phyloP scores from a whole-genome alignment of 2,329 filamentous ascomycete genomes.

The Thermoascus crustaceus region DNA sequence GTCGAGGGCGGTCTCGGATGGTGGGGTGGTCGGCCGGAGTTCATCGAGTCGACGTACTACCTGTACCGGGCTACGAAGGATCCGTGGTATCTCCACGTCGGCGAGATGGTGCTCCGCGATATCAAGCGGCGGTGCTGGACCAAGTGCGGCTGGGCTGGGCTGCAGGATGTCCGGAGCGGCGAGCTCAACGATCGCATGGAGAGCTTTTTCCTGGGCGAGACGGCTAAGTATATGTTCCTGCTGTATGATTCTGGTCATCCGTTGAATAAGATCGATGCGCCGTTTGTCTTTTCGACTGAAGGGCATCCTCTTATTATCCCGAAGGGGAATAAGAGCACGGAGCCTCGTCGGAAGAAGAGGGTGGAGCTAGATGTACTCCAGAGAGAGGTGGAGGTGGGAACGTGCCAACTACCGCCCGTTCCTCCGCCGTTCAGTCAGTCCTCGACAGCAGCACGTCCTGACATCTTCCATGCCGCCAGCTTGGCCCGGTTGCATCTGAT shows the following conservation, averaged over 20 bases:
- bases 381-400: too few relatives aligned
- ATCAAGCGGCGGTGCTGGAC: slow-evolving; percentile 85
- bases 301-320: slow-evolving; percentile 89
- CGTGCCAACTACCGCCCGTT: slow-evolving; percentile 58
- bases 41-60: slow-evolving; percentile 94
- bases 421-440: slow-evolving; percentile 64
- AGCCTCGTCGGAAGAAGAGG: slow-evolving; percentile 10
- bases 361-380: too few relatives aligned
- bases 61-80: slow-evolving; percentile 90
- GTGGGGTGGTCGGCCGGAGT: slow-evolving; percentile 94
- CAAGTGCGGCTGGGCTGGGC: slow-evolving; percentile 83
- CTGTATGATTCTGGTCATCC: slow-evolving; percentile 82
- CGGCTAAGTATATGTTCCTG: slow-evolving; percentile 89
- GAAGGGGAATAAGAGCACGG: slow-evolving; percentile 20
- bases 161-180: slow-evolving; percentile 73
- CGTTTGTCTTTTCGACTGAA: slow-evolving; percentile 92
- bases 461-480: slow-evolving; percentile 83
- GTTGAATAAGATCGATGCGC: slow-evolving; percentile 74
- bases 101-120: slow-evolving; percentile 88
- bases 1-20: slow-evolving; percentile 82
- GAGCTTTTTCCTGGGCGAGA: slow-evolving; percentile 96
- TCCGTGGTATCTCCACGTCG: slow-evolving; percentile 91
- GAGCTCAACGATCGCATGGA: slow-evolving; percentile 94
- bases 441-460: slow-evolving; percentile 65
- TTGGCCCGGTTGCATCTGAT: slow-evolving; percentile 74